Evolutionary conservation across 139 green algal species (phyloP).

Genomic region (Pleodorina starrii): DNA sequence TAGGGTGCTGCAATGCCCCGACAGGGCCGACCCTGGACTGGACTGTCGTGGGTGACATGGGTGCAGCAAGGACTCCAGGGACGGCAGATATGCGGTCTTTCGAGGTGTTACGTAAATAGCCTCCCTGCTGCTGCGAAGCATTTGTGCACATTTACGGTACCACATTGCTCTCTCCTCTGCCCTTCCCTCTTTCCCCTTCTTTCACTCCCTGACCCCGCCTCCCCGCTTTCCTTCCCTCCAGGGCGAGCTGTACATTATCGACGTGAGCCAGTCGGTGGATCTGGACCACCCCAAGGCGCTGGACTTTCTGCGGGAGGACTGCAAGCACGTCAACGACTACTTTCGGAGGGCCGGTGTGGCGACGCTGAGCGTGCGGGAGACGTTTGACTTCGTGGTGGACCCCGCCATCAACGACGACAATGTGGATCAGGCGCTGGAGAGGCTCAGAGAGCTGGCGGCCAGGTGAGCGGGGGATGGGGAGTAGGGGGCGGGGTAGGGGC

Average conservation of each 20-base stretch:
- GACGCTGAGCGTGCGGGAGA: conserved; percentile 88
- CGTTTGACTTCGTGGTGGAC: conserved; percentile 99
- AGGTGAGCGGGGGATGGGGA: conserved; percentile 60
- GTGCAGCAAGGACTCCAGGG: too few relatives aligned
- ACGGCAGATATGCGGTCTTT: too few relatives aligned
- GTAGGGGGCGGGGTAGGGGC: not conserved
- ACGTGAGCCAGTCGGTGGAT: conserved; percentile 97
- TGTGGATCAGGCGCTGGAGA: conserved; percentile 87
- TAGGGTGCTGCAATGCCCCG: too few relatives aligned
- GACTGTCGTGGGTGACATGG: too few relatives aligned
- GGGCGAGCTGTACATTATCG: conserved; percentile 89
- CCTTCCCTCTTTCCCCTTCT: too few relatives aligned
- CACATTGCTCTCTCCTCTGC: too few relatives aligned
- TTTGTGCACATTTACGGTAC: too few relatives aligned
- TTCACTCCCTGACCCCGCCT: too few relatives aligned
- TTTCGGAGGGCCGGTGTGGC: conserved; percentile 85
- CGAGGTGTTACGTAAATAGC: too few relatives aligned
- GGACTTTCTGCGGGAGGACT: conserved; percentile 98
- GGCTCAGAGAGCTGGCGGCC: conserved; percentile 76
- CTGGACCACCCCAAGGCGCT: conserved; percentile 97
- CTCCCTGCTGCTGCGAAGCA: too few relatives aligned
- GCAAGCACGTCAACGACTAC: conserved; percentile 93
- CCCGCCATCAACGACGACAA: conserved; percentile 85
- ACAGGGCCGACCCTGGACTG: too few relatives aligned
- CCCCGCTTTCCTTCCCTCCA: conserved; percentile 48